Conservation (phyloP, 1,139 yeast genomes). For the Protomyces lactucae-debilis region DNA sequence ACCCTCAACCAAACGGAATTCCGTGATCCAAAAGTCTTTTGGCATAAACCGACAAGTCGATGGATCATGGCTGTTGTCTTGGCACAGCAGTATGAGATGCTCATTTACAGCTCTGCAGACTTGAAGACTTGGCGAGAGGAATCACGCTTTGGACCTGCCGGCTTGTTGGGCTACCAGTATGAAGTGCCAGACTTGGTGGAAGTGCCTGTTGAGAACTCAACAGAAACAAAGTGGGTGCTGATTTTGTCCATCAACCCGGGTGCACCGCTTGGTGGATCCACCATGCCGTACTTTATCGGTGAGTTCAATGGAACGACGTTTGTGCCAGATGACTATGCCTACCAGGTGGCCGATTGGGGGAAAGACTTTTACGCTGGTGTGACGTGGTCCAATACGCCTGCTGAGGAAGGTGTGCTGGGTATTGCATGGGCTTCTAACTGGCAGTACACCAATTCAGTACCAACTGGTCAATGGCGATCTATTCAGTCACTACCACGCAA, state of each 20-base stretch:
- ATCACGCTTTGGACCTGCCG: constrained; percentile 39
- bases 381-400: constrained; percentile 22
- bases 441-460: constrained; percentile 26
- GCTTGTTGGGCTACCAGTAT: constrained; percentile 42
- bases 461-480: constrained; percentile 13
- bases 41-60: constrained; percentile 39
- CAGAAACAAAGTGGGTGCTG: constrained; percentile 40
- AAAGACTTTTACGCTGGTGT: constrained; percentile 26
- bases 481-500: constrained; percentile 19
- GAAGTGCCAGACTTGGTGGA: constrained; percentile 43
- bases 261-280: constrained; percentile 42
- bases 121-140: constrained; percentile 39
- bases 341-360: constrained; percentile 16
- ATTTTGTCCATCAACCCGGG: constrained; percentile 43
- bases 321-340: constrained; percentile 35
- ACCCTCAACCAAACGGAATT: constrained; percentile 39
- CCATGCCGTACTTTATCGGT: constrained; percentile 43
- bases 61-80: constrained; percentile 43
- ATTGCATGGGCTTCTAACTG: constrained; percentile 28
- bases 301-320: constrained; percentile 42
- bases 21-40: constrained; percentile 45
- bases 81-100: constrained; percentile 40
- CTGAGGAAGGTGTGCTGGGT: constrained; percentile 20
- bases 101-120: constrained; percentile 39
- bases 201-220: constrained; percentile 36